Evolutionary conservation across 1,284 basidiomycete species (phyloP), one percentile per base, ranked within the genome.

Genomic region (Veloporphyrellus conicus): DNA sequence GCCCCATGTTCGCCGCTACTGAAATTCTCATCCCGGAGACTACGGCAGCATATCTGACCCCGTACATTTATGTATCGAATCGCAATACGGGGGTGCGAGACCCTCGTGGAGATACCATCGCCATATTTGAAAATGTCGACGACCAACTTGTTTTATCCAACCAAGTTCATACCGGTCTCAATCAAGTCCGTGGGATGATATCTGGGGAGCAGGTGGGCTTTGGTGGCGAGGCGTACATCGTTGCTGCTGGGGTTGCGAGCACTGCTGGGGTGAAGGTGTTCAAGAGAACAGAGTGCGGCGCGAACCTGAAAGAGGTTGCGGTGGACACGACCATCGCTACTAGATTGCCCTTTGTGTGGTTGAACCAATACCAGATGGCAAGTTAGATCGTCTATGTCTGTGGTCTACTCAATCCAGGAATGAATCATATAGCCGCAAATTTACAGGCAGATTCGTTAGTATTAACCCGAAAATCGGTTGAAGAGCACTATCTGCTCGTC

Each of bases 11-110:
- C 57, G 76, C 74, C 10, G 81, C 73, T 1, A 81, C 69, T 5
- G 82, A 84, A 56, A 77, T 85, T 52, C 72, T 84, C 42, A 73
- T 82, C 48, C 80, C 82, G 0, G 47, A 69, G 6, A 71, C 75
- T 2, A 76, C 73, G 15, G 36, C 53, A 2, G 51, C 63, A 11
- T 83, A 78, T 69, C 73, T 73, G 0, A 70, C 54, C 0, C 73
- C 76, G 1, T 82, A 79, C 58, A 75, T 87, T 50, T 87, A 85
- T 66, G 74, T 74, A 23, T 83, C 81, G n/a, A 87, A 87, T 67
- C 75, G 84, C 45, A 82, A 85, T 61, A 75, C 63, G 0, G 78
- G 74, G 8, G 70, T 66, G 38, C 73, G 70, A 58, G 74, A 70
- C 48, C 61, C 68, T 47, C 70, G 66, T 4, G 82, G 82, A 9